Evolutionary conservation across 2,329 filamentous ascomycete genomes (phyloP).

Genomic region (Lasiodiplodia sp.): DNA sequence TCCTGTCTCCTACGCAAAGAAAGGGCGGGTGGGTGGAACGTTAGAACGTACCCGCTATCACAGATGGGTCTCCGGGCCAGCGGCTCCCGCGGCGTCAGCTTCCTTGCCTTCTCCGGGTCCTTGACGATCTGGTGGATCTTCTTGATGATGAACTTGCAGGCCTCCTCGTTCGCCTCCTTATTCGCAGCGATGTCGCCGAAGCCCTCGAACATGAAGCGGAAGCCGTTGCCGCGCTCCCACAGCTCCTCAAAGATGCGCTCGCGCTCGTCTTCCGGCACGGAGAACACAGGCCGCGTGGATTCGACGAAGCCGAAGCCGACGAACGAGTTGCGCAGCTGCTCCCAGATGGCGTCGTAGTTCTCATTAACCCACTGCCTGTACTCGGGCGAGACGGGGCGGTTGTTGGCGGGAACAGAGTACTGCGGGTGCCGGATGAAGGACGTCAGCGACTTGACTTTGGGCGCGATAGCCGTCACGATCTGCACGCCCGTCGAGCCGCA

Average conservation of each 20-base stretch:
- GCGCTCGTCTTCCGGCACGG: slow-evolving; percentile 29
- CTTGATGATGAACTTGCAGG: slow-evolving; percentile 36
- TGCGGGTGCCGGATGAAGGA: slow-evolving; percentile 42
- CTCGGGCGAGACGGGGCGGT: slow-evolving; percentile 36
- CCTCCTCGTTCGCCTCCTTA: slow-evolving; percentile 37
- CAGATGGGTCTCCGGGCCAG: slow-evolving; percentile 27
- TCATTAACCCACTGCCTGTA: slow-evolving; percentile 43
- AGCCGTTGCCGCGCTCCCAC: slow-evolving; percentile 37
- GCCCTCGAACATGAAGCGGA: slow-evolving; percentile 41
- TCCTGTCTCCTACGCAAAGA: too few species aligned
- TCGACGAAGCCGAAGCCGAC: slow-evolving; percentile 47
- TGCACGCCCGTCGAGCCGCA: slow-evolving; percentile 42
- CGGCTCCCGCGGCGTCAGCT: slow-evolving; percentile 32
- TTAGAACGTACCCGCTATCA: slow-evolving; percentile 35
- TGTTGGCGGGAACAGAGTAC: slow-evolving; percentile 44
- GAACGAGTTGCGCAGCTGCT: slow-evolving; percentile 38
- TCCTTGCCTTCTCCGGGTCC: slow-evolving; percentile 34
- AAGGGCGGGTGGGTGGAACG: too few species aligned
- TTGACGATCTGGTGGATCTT: slow-evolving; percentile 37
- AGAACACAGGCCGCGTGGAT: slow-evolving; percentile 13
- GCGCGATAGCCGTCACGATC: slow-evolving; percentile 39
- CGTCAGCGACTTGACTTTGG: slow-evolving; percentile 35
- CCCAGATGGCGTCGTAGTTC: slow-evolving; percentile 44
- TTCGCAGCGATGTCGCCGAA: slow-evolving; percentile 37
- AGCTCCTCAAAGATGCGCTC: slow-evolving; percentile 29